Evolutionary conservation across 768 basidiomycete species (phyloP), one percentile per base, ranked within the genome.

Genomic region (Cubamyces lactineus): DNA sequence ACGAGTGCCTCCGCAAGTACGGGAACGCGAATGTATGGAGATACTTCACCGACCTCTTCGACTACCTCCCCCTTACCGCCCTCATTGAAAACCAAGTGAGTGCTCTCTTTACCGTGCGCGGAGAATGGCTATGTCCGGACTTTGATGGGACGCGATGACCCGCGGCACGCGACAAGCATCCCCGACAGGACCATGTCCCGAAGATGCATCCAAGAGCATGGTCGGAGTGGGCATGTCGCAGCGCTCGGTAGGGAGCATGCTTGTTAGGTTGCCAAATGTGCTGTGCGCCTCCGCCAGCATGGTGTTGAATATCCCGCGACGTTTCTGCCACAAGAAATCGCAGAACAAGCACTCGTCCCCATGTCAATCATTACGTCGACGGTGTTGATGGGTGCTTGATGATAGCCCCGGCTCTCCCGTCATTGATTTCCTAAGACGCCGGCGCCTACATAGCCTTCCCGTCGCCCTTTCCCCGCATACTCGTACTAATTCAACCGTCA

Each of bases 1-100:
- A 99, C 81, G 97, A 99, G 77, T 99, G 97, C 74, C 82, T 98
- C 74, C 88, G 97, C 76, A 99, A 99, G 82, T 99, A 99, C 78
- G 97, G 97, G 54, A 98, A 98, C 79, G 96, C 96, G 72, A 98
- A 98, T 73, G 96, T 99, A 38, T 99, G 97, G 97, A 89, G 96
- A 71, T 96, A 88, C 83, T 99, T 98, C 75, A 98, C 96, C 71
- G 96, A 98, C 83, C 79, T 98, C 55, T 98, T 99, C 74, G 97
- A 98, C 78, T 98, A 92, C 78, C 85, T 98, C 45, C 96, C 97
- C 60, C 85, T 98, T 67, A 98, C 96, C 50, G 97, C 96, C 50
- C 86, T 98, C 73, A 98, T 98, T 75, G 97, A 99, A 74, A 96
- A 97, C 75, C 97, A 98, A 87, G 97, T 98, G 72, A 67, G 96